Evolutionary conservation across 139 green algal genomes (phyloP).

Genomic region (Chlamydomonas asymmetrica): DNA sequence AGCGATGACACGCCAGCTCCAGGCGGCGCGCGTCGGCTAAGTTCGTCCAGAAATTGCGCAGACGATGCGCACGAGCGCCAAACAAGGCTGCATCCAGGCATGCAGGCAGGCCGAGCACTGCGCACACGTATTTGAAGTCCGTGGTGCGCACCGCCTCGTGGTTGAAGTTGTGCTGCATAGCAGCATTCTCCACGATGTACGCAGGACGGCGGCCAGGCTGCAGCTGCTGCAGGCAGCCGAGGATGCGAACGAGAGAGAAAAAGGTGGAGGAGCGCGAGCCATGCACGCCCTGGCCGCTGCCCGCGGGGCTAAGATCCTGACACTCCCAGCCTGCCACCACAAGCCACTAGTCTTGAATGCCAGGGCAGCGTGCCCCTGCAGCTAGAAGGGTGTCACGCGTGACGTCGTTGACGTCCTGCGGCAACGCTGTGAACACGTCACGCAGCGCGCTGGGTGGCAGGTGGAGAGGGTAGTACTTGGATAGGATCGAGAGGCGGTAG

Average conservation of each 20-base stretch:
- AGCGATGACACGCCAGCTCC: too few species aligned
- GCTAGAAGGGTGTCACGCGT: neutral
- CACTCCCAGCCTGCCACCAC: conserved; percentile 32
- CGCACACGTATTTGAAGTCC: too few species aligned
- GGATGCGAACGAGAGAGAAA: neutral
- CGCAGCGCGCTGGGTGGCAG: neutral
- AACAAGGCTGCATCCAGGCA: too few species aligned
- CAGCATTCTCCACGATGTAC: conserved; percentile 22
- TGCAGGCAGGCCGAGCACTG: too few species aligned
- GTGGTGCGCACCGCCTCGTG: too few species aligned
- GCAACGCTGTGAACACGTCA: neutral
- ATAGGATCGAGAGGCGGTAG: neutral
- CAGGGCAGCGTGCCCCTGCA: neutral
- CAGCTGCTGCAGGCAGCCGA: conserved; percentile 4
- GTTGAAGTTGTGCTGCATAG: too few species aligned
- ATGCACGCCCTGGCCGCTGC: neutral
- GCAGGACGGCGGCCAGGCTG: neutral
- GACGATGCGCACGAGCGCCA: too few species aligned
- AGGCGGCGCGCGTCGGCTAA: too few species aligned
- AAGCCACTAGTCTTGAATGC: conserved; percentile 30
- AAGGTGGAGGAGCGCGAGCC: conserved; percentile 2
- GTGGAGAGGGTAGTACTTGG: too few species aligned
- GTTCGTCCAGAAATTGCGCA: too few species aligned
- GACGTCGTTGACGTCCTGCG: neutral
- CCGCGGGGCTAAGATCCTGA: conserved; percentile 18